phyloP scores from a whole-genome alignment of 805 yeast genomes.

The Yarrowia alimentaria region DNA sequence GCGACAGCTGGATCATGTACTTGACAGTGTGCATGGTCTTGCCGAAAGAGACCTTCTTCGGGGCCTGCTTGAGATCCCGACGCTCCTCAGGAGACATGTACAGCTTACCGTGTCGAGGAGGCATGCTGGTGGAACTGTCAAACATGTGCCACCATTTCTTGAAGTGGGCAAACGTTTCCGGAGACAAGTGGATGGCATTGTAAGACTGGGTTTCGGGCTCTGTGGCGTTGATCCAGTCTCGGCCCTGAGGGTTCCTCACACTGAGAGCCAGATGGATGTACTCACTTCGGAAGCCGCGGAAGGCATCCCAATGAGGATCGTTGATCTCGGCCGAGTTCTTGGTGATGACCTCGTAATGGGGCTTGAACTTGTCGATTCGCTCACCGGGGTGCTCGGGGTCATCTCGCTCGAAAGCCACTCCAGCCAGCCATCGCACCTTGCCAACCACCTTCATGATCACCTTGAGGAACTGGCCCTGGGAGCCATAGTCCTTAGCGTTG shows the following conservation, averaged over 20 bases:
- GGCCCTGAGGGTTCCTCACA: conserved; percentile 46
- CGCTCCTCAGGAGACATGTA: conserved; percentile 49
- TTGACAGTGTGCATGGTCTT: conserved; percentile 73
- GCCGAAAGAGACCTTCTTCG: conserved; percentile 57
- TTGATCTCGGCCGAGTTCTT: conserved; percentile 44
- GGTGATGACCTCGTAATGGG: conserved; percentile 64
- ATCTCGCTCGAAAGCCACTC: conserved; percentile 70
- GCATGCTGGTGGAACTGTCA: conserved; percentile 73
- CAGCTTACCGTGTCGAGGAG: conserved; percentile 70
- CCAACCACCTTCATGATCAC: conserved; percentile 62
- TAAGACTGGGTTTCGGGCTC: conserved; percentile 41
- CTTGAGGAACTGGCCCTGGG: conserved; percentile 43
- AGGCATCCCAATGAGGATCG: conserved; percentile 67
- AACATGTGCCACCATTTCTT: conserved; percentile 84
- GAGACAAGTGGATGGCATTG: conserved; percentile 76
- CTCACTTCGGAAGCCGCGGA: conserved; percentile 73
- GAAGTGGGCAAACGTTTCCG: conserved; percentile 64
- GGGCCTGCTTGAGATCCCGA: conserved; percentile 29
- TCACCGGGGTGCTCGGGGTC: conserved; percentile 42
- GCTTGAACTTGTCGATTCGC: conserved; percentile 51
- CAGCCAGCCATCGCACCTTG: conserved; percentile 72
- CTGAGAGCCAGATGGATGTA: conserved; percentile 71
- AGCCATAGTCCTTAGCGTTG: conserved; percentile 31
- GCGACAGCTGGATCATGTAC: conserved; percentile 68
- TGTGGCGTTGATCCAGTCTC: conserved; percentile 18